Conservation (phyloP, 352 stramenopile species). For the Globisporangium viniferum region DNA sequence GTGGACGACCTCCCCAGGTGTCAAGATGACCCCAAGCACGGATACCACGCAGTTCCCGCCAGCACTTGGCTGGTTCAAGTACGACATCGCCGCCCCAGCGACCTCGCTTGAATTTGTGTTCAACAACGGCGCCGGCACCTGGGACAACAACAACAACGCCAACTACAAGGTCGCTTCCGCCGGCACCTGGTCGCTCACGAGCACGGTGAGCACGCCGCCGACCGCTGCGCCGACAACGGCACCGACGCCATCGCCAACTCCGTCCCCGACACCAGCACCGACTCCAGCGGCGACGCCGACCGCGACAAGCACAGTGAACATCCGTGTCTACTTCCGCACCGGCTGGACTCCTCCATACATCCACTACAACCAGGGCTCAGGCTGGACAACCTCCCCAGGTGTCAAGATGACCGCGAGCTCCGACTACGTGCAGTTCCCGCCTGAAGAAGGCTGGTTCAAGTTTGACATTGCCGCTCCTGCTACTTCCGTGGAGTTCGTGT, state of each 20-base stretch:
- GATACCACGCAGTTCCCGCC: constrained; percentile 32
- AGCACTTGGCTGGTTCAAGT: constrained; percentile 40
- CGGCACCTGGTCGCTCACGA: constrained; percentile 35
- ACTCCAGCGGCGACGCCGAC: constrained; percentile 14
- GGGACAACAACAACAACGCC: constrained; percentile 40
- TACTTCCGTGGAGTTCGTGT: constrained; percentile 29
- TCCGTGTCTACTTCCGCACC: constrained; percentile 20
- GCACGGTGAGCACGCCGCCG: constrained; percentile 22
- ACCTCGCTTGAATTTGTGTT: constrained; percentile 34
- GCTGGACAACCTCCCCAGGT: constrained; percentile 34
- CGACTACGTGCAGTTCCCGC: constrained; percentile 31
- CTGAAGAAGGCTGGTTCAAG: constrained; percentile 39
- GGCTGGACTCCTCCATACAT: constrained; percentile 36
- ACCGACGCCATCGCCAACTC: not conserved
- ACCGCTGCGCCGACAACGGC: not conserved
- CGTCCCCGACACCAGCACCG: not conserved
- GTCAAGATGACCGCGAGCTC: constrained; percentile 33
- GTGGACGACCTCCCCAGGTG: constrained; percentile 33
- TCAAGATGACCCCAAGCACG: constrained; percentile 33
- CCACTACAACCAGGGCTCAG: constrained; percentile 32
- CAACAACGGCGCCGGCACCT: constrained; percentile 36
- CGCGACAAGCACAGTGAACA: not conserved
- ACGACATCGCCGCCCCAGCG: constrained; percentile 21
- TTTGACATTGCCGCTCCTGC: constrained; percentile 25
- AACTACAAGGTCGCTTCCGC: constrained; percentile 37